Percentiles rank a stretch among this genome's conserved stretches.
These are phyloP conservation scores for Alternaria brassicae DNA, from an alignment of 2,329 filamentous ascomycete species.

Conservation along the genomic window DNA sequence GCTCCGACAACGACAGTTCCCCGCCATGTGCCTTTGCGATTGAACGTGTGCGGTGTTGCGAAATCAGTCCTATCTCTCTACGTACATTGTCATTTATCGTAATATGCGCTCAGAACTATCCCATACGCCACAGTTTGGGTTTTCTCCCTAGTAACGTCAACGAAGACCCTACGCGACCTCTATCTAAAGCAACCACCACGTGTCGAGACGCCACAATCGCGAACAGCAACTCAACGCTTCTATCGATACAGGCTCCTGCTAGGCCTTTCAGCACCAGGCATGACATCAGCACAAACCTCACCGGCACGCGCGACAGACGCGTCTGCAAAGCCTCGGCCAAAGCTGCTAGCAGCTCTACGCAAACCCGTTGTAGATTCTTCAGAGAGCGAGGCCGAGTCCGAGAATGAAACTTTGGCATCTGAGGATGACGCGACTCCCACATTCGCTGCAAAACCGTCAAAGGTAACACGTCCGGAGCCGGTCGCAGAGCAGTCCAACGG, in stretches of 20 bases:
- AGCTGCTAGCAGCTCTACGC: constrained; percentile 32
- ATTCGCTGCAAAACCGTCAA: constrained; percentile 32
- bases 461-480: not conserved
- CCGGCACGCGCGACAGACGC: constrained; percentile 19
- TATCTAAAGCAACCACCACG: not conserved
- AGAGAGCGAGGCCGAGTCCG: constrained; percentile 52
- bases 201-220: not conserved
- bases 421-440: constrained; percentile 45
- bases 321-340: constrained; percentile 27
- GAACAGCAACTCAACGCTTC: not conserved
- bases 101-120: not conserved
- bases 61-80: not conserved
- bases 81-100: not conserved
- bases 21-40: constrained; percentile 21
- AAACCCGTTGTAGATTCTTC: constrained; percentile 34
- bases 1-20: constrained; percentile 11
- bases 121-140: not conserved
- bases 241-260: not conserved
- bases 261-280: not conserved
- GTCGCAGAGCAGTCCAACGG: constrained; percentile 19
- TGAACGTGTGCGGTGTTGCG: constrained; percentile 8
- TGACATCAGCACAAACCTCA: not conserved
- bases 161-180: not conserved
- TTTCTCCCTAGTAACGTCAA: not conserved
- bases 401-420: constrained; percentile 35